A percentile compares a stretch with the other conserved stretches of the same genome.
These are phyloP conservation scores for Dendrobium chrysotoxum DNA, from an alignment of 106 monocot species.

Conservation along the genomic window DNA sequence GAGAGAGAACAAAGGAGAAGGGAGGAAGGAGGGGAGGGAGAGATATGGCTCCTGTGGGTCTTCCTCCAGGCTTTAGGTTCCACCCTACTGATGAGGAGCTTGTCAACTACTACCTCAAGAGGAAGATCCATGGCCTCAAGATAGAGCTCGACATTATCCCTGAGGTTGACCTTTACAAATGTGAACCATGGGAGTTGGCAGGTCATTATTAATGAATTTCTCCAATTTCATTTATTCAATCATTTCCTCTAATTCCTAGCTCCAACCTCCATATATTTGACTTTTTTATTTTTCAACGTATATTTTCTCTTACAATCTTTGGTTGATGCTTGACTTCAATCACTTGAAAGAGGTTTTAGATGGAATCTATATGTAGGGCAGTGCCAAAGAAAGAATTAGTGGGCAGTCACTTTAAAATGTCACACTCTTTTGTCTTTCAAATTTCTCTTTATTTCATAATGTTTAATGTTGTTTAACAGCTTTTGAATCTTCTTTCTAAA, in stretches of 20 bases:
- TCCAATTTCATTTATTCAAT: not conserved
- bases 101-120: conserved; percentile 31
- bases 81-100: conserved; percentile 32
- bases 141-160: conserved; percentile 40
- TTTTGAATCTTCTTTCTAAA: not conserved
- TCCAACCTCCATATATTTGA: not conserved
- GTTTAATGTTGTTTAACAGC: no score
- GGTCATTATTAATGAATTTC: conserved; percentile 10
- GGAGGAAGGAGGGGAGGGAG: conserved; percentile 1
- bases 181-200: conserved; percentile 36
- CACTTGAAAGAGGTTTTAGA: no score
- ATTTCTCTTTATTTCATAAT: no score
- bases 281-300: not conserved
- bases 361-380: no score
- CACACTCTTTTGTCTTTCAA: no score
- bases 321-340: no score
- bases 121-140: conserved; percentile 44
- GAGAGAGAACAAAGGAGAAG: not conserved
- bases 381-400: no score
- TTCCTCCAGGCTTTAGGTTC: conserved; percentile 38
- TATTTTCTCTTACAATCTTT: not conserved
- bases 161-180: conserved; percentile 24
- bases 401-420: no score
- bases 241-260: not conserved
- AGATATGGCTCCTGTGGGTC: conserved; percentile 34